phyloP scores from a whole-genome alignment of 2,329 filamentous ascomycete genomes.

The Cladosporium sp. region DNA sequence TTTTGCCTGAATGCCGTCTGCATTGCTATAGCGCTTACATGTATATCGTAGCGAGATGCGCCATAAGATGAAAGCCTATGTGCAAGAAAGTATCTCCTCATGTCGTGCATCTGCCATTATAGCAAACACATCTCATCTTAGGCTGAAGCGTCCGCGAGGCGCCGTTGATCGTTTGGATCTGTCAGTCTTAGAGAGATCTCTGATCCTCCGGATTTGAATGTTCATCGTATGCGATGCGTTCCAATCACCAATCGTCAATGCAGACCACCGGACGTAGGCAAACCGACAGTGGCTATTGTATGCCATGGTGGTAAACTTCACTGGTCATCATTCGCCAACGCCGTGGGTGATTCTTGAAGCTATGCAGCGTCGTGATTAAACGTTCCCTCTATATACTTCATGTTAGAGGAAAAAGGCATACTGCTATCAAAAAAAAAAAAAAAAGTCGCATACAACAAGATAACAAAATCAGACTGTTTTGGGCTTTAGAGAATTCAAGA shows the following conservation, averaged over 20 bases:
- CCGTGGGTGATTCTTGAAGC: too few relatives aligned
- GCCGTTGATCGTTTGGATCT: neutral
- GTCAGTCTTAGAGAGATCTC: neutral
- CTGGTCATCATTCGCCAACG: too few relatives aligned
- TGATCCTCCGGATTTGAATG: neutral
- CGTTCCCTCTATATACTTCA: neutral
- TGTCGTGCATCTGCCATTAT: neutral
- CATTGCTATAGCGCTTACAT: neutral
- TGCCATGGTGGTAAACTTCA: too few relatives aligned
- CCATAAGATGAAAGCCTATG: neutral
- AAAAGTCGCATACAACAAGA: too few relatives aligned
- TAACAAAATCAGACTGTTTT: too few relatives aligned
- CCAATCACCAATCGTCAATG: too few relatives aligned
- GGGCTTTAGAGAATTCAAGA: neutral
- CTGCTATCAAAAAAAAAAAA: too few relatives aligned
- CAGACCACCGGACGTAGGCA: too few relatives aligned
- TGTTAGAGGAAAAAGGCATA: too few relatives aligned
- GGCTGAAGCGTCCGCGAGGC: neutral
- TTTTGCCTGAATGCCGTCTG: neutral
- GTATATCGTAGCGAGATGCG: neutral
- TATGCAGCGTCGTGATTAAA: too few relatives aligned
- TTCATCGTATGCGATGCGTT: too few relatives aligned
- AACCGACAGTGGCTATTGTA: too few relatives aligned
- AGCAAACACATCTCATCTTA: neutral
- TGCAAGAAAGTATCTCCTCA: neutral